Conservation (phyloP, 208 protist genomes). For the Wallacemonas sp. region DNA sequence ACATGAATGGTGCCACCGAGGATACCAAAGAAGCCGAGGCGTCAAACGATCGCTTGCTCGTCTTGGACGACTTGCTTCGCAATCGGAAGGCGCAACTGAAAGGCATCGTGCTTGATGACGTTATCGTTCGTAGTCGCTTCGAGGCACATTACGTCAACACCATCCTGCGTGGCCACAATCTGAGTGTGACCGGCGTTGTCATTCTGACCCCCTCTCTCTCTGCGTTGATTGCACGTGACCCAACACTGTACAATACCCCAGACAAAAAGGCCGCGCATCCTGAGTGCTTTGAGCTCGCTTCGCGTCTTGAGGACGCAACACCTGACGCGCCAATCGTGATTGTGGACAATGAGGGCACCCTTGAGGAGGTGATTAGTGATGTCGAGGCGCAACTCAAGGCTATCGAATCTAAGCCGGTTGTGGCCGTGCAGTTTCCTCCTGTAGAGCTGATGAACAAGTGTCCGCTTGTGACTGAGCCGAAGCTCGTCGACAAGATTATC, state of each 20-base stretch:
- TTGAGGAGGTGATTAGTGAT: conserved; percentile 36
- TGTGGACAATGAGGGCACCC: conserved; percentile 40
- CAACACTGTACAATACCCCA: conserved; percentile 36
- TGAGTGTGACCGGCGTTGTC: conserved; percentile 67
- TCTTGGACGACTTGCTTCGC: conserved; percentile 40
- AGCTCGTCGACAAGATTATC: conserved; percentile 54
- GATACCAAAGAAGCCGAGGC: conserved; percentile 19
- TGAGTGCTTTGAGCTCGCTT: conserved; percentile 81
- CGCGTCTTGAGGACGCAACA: conserved; percentile 28
- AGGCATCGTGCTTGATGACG: conserved; percentile 84
- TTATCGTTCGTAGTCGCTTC: conserved; percentile 63
- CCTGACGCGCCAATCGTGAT: conserved; percentile 33
- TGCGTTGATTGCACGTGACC: conserved; percentile 40
- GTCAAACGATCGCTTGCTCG: conserved; percentile 24
- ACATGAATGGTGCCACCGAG: conserved; percentile 21
- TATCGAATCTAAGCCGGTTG: conserved; percentile 27
- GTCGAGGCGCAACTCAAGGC: conserved; percentile 25
- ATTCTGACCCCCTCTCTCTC: conserved; percentile 53
- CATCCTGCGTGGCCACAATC: conserved; percentile 47
- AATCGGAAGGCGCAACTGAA: conserved; percentile 39
- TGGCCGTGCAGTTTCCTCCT: conserved; percentile 40
- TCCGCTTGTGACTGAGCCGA: conserved; percentile 51
- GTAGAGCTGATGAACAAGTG: conserved; percentile 64
- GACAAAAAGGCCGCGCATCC: conserved; percentile 55
- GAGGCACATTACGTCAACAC: conserved; percentile 74